phyloP scores from a whole-genome alignment of 805 yeast genomes.

The Hagleromyces aurorensis region DNA sequence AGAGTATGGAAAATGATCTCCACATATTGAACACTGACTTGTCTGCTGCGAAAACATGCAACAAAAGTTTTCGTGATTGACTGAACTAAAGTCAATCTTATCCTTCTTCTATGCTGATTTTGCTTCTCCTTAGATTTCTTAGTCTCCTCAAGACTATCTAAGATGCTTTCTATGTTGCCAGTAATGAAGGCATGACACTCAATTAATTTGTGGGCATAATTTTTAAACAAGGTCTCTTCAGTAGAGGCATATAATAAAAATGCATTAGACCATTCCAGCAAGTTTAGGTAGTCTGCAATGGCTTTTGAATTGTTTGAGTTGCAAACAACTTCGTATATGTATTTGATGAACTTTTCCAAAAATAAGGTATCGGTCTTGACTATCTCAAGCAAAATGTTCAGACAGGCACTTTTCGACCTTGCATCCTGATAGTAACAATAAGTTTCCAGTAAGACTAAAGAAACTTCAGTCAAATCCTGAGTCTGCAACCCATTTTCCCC shows the following conservation, averaged over 20 bases:
- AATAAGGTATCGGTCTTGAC: slow-evolving; percentile 30
- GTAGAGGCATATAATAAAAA: slow-evolving; percentile 25
- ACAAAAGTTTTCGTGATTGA: slow-evolving; percentile 24
- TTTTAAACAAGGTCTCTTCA: slow-evolving; percentile 20
- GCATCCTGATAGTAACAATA: slow-evolving; percentile 45
- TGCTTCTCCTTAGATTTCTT: slow-evolving; percentile 21
- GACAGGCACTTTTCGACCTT: slow-evolving; percentile 38
- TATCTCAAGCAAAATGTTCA: slow-evolving; percentile 34
- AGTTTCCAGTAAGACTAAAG: slow-evolving; percentile 37
- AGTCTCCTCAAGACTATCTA: slow-evolving; percentile 19
- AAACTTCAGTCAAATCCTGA: slow-evolving; percentile 25
- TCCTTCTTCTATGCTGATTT: slow-evolving; percentile 35
- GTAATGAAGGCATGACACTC: slow-evolving; percentile 32
- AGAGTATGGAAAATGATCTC: slow-evolving; percentile 8
- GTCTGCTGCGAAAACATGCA: slow-evolving; percentile 17
- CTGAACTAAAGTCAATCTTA: slow-evolving; percentile 31
- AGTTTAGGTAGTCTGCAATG: slow-evolving; percentile 45
- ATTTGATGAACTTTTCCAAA: slow-evolving; percentile 33
- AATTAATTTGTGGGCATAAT: slow-evolving; percentile 33
- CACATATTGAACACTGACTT: slow-evolving; percentile 8
- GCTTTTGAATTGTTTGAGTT: slow-evolving; percentile 39
- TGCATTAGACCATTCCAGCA: slow-evolving; percentile 49
- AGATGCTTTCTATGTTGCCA: slow-evolving; percentile 21
- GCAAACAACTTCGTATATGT: slow-evolving; percentile 31
- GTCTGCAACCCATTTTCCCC: slow-evolving; percentile 13